Conservation (phyloP, 495 filamentous ascomycete genomes). For the Chaetomium tenue region DNA sequence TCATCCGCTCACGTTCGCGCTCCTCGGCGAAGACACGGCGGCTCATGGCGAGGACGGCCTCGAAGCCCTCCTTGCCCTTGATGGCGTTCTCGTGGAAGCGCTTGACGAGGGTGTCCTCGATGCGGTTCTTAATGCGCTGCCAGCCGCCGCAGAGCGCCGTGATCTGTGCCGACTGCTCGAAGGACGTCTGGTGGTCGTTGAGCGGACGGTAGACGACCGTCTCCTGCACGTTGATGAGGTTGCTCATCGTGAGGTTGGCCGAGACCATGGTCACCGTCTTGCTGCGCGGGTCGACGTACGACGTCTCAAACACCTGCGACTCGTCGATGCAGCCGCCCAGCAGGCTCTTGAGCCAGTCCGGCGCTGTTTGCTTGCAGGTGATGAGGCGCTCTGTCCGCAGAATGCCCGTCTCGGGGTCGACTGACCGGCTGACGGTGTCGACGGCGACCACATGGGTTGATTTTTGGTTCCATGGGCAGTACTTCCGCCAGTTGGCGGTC, state of each 20-base stretch:
- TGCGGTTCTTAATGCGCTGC: slow-evolving; percentile 89
- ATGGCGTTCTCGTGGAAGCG: slow-evolving; percentile 86
- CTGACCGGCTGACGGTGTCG: slow-evolving; percentile 78
- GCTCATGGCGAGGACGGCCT: slow-evolving; percentile 91
- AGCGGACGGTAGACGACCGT: slow-evolving; percentile 79
- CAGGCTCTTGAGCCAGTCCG: slow-evolving; percentile 78
- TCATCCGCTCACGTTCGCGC: slow-evolving; percentile 46
- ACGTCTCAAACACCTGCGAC: slow-evolving; percentile 89
- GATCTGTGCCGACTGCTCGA: slow-evolving; percentile 85
- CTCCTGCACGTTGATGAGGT: slow-evolving; percentile 83
- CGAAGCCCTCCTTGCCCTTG: slow-evolving; percentile 88
- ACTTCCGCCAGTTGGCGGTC: slow-evolving; percentile 99
- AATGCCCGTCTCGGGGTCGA: slow-evolving; percentile 82
- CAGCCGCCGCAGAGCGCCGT: slow-evolving; percentile 93
- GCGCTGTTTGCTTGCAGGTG: slow-evolving; percentile 85
- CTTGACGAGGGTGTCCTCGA: slow-evolving; percentile 87
- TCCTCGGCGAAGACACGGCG: slow-evolving; percentile 88
- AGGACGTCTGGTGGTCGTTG: slow-evolving; percentile 65
- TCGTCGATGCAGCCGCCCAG: slow-evolving; percentile 65
- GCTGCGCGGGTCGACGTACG: slow-evolving; percentile 77
- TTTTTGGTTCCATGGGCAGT: slow-evolving; percentile 97
- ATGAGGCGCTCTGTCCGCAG: slow-evolving; percentile 95
- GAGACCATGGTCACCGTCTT: slow-evolving; percentile 94
- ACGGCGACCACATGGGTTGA: slow-evolving; percentile 91
- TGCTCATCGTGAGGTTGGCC: slow-evolving; percentile 84